phyloP scores from a whole-genome alignment of 306 rosid species.

The Begonia loranthoides region DNA sequence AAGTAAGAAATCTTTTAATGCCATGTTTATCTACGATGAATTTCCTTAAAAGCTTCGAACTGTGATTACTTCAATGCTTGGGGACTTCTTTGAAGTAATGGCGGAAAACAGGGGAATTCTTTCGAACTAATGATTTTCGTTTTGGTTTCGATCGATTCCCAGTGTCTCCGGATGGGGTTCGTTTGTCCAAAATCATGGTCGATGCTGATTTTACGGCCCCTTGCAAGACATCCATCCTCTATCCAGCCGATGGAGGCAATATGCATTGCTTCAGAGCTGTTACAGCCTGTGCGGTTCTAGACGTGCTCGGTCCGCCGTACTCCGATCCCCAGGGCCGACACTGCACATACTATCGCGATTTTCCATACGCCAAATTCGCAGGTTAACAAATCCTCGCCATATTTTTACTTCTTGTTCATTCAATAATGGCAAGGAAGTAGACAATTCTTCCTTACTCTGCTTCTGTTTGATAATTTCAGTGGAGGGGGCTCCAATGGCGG shows the following conservation, averaged over 20 bases:
- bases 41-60: not conserved
- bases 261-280: constrained; percentile 91
- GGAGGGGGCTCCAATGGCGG: constrained; percentile 40
- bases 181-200: constrained; percentile 68
- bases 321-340: constrained; percentile 65
- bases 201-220: constrained; percentile 62
- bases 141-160: not conserved
- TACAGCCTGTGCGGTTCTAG: constrained; percentile 83
- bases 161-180: constrained; percentile 17
- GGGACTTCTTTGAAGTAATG: not conserved
- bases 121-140: no score
- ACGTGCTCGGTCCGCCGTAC: constrained; percentile 98
- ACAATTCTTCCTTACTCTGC: not conserved
- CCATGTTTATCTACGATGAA: not conserved
- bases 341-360: constrained; percentile 61
- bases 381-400: constrained; percentile 22
- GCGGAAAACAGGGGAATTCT: no score
- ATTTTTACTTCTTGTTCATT: not conserved
- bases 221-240: constrained; percentile 64
- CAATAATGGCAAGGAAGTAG: not conserved
- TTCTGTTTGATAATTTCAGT: constrained; percentile 18
- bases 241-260: constrained; percentile 90
- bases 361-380: constrained; percentile 41
- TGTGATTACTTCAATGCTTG: no score
- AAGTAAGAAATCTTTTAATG: constrained; percentile 24